Conservation (phyloP, 768 basidiomycete genomes). For the Lepiota brunneoincarnata region DNA sequence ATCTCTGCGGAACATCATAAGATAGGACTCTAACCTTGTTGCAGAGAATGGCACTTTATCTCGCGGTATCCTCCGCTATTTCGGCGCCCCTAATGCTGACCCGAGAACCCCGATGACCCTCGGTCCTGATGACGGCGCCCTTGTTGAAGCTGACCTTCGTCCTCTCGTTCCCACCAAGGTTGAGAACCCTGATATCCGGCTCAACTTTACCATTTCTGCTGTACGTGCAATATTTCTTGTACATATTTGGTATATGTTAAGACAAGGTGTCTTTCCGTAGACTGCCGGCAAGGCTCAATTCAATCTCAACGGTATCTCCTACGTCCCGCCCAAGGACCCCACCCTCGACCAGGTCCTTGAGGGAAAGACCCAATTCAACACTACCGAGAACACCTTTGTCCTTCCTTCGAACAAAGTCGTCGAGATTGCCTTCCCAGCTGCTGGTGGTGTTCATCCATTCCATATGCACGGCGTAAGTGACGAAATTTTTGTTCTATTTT, state of each 20-base stretch:
- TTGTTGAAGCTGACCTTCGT: conserved; percentile 35
- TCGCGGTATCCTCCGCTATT: conserved; percentile 36
- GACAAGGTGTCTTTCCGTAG: not conserved
- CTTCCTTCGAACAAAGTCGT: conserved; percentile 23
- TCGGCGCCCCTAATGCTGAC: conserved; percentile 29
- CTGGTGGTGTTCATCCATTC: conserved; percentile 16
- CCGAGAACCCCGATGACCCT: conserved; percentile 26
- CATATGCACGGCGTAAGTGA: conserved; percentile 15
- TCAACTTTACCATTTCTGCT: conserved; percentile 30
- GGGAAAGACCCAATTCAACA: conserved; percentile 19
- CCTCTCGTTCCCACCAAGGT: conserved; percentile 23
- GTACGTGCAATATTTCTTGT: conserved; percentile 13
- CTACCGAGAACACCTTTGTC: conserved; percentile 24
- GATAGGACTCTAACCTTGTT: no score
- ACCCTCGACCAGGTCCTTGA: conserved; percentile 25
- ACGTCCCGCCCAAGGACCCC: conserved; percentile 21
- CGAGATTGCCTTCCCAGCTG: conserved; percentile 23
- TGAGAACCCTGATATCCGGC: conserved; percentile 16
- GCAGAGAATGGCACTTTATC: conserved; percentile 16
- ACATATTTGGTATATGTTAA: conserved; percentile 1
- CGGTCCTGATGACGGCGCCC: conserved; percentile 20
- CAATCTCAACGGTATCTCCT: conserved; percentile 29
- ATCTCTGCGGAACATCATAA: no score
- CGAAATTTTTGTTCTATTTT: not conserved
- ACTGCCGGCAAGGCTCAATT: conserved; percentile 18